Evolutionary conservation across 371 early-diverging fungal species (phyloP), one percentile per base, ranked within the genome.

Genomic region (Polyrhizophydium stewartii): DNA sequence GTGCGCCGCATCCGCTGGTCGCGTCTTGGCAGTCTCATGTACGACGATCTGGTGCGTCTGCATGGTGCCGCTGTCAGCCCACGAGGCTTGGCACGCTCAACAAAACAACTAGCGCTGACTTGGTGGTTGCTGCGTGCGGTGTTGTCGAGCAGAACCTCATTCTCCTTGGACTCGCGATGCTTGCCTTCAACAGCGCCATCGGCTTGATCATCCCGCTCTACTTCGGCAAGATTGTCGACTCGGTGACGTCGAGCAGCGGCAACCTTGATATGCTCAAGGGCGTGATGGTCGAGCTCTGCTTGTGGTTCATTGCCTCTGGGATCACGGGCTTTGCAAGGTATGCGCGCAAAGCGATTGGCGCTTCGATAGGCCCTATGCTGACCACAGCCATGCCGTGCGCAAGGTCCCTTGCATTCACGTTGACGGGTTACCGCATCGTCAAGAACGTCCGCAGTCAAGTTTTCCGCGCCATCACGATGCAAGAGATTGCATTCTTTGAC

Each of bases 401-500:
- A 3, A 45, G 45, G 19, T 45, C 45, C 5, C 45, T 45, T 3
- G 19, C n/a, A 19, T 45, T 45, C 45, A 45, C 45, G 24, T 19
- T 45, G 5, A 45, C 45, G 5, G 50, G 50, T 3, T 50, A 50
- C 50, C 24, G 50, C 10, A 50, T 50, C 28, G 50, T 50, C 50
- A 25, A 30, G 25, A 3, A 7, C 10, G 27, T 50, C 6, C 50
- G 50, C 6, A 5, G 24, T 19, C 25, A 10, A 10, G 28, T 28
- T 5, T 50, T 50, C 28, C 24, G 28, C 50, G 50, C 50, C 25
- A 50, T 50, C 50, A 10, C 45, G 24, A 45, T 45, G 10, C 87
- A 90, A 66, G 89, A 89, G 33, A 81, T 89, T 76, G 78, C 78
- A 1, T 91, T 89, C 63, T 88, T 87, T 52, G 92, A 92, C 75